These are phyloP conservation scores for Pseudonectria foliicola DNA, from an alignment of 2,329 filamentous ascomycete genomes.

Conservation along the genomic window DNA sequence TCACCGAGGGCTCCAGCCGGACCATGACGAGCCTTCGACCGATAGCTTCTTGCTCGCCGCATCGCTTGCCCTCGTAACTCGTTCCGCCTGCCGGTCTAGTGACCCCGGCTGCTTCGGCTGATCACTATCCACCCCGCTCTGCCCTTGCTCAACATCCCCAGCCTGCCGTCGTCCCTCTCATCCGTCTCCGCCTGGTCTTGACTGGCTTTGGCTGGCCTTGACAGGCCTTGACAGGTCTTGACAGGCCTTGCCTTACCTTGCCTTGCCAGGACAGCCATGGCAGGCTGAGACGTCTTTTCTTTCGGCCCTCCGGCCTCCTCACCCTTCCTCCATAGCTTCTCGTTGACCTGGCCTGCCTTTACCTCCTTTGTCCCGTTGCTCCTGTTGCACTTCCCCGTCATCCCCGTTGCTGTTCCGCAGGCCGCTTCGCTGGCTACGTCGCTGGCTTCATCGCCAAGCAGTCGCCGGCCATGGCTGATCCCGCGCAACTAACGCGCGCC, in stretches of 20 bases:
- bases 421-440: slow-evolving; percentile 2
- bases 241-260: slow-evolving; percentile 6
- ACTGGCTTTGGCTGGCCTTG: slow-evolving; percentile 9
- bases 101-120: too few species aligned
- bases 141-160: slow-evolving; percentile 9
- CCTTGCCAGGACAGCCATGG: too few species aligned
- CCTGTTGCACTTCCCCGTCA: neutral
- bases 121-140: slow-evolving; percentile 11
- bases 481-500: slow-evolving; percentile 24
- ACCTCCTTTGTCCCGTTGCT: neutral
- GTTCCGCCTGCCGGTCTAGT: too few species aligned
- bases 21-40: too few species aligned
- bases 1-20: too few species aligned
- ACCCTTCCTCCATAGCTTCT: slow-evolving; percentile 2
- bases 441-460: slow-evolving; percentile 3
- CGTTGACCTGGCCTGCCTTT: neutral
- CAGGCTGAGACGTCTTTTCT: slow-evolving; percentile 2
- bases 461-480: slow-evolving; percentile 18
- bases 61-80: too few species aligned
- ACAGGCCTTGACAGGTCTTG: slow-evolving; percentile 9
- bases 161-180: slow-evolving; percentile 5
- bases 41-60: too few species aligned
- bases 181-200: slow-evolving; percentile 10
- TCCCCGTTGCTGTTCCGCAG: neutral
- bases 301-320: slow-evolving; percentile 3